Evolutionary conservation across 2,329 filamentous ascomycete species (phyloP), one percentile per base, ranked within the genome.

Genomic region (Juglanconis sp.): DNA sequence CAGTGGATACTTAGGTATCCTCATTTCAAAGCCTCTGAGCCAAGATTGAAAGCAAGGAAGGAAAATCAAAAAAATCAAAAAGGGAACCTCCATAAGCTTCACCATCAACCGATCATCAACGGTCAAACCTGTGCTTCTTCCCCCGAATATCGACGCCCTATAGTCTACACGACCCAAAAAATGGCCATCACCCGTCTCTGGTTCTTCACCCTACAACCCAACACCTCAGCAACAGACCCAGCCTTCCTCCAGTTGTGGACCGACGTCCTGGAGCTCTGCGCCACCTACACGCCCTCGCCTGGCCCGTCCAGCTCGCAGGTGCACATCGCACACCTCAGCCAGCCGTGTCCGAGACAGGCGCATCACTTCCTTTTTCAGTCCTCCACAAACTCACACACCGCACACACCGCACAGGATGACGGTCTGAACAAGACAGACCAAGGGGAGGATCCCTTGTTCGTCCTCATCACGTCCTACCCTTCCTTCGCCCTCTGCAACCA

Each of bases 121-220:
- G 24, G 24, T 24, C 24, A 24, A 7, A 42, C 24, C 24, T 24
- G 24, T 40, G 36, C 36, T 9, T 30, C 8, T 30, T 30, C 5
- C 40, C n/a, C 8, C 9, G 8, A 11, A 3, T 10, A 30, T 3
- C 10, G 17, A 44, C n/a, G 7, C 13, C 42, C 24, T 17, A 38
- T 17, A 8, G n/a, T 11, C n/a, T 24, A 6, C 40, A 44, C 5
- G 1, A 50, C 4, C 30, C 34, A 11, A 38, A 30, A 13, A 3
- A 63, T 63, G 61, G 61, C 58, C 32, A 58, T 63, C 61, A 61
- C 55, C 38, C 60, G 61, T 38, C 54, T 63, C 6, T 63, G 61
- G 61, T 63, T 63, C 58, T 63, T 63, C 58, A 61, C 58, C 47
- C 46, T 63, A 34, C 47, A 48, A 5, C 58, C 58, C 30, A 38